Base-by-base conservation (phyloP, 192 early-diverging fungal genomes). In the Thamnidium elegans region DNA sequence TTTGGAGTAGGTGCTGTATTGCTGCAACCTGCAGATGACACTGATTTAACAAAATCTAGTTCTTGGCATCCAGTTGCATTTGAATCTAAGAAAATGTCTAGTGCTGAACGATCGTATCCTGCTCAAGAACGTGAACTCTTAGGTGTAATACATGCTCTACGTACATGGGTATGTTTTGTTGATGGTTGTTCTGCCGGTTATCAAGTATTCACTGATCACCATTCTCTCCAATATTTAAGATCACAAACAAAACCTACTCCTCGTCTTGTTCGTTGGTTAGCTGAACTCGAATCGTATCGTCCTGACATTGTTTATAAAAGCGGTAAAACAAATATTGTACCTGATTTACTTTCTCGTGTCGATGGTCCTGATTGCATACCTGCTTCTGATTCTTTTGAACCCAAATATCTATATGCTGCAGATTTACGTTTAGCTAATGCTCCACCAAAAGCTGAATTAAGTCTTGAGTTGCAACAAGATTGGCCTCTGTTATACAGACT, bases 71-170 rank as follows among this genome's bases (percentile, higher is more conserved):
- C 75, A 3, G 36, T 70, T 0, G 75, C 70, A 5, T 77, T 65
- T 56, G 66, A 71, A 53, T 72, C 70, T 1, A 59, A 65, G 34
- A 77, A 77, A 34, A 44, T 72, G n/a, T 51, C 44, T 7, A 23
- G 48, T 20, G 76, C 66, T 63, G 32, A 68, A 65, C 21, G 46
- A 34, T 65, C 69, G 7, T 72, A 72, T 32, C 66, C 68, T n/a
- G 53, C 67, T 26, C 70, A 75, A 34, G 62, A 73, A 43, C 55
- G 46, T 0, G 60, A 62, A 31, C 30, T 62, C 1, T 20, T 62
- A 11, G 60, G 45, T 15, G 50, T 62, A 11, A 14, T 62, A 26
- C 46, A 62, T 50, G 60, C 60, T 15, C 30, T 62, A 10, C 6
- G 60, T 32, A 62, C 60, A 4, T 62, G 60, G 60, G 21, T 50